These are phyloP conservation scores for Fusarium foetens DNA, from an alignment of 2,329 filamentous ascomycete genomes.

Conservation along the genomic window DNA sequence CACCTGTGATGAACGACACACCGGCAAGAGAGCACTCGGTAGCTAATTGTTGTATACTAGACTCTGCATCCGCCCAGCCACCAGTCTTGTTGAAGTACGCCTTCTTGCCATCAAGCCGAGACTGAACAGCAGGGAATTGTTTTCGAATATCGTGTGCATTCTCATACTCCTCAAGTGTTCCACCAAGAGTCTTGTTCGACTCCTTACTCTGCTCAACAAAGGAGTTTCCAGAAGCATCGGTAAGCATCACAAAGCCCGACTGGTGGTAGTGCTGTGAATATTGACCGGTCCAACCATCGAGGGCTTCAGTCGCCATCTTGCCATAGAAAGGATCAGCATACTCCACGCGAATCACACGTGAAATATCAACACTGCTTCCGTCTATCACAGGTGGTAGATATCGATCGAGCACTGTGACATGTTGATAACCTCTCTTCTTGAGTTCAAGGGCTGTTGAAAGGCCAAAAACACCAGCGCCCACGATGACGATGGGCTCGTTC, in stretches of 20 bases:
- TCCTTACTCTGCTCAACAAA: constrained; percentile 39
- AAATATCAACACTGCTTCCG: constrained; percentile 55
- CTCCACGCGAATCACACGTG: constrained; percentile 60
- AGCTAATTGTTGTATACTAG: constrained; percentile 43
- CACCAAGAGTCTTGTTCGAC: constrained; percentile 27
- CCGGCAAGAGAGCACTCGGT: constrained; percentile 44
- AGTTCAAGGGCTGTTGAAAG: constrained; percentile 62
- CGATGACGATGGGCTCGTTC: constrained; percentile 47
- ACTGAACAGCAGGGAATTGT: constrained; percentile 35
- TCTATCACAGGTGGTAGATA: constrained; percentile 51
- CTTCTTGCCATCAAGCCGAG: constrained; percentile 37
- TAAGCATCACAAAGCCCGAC: constrained; percentile 49
- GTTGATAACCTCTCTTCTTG: constrained; percentile 53
- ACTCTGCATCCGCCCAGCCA: constrained; percentile 49
- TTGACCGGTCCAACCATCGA: constrained; percentile 41
- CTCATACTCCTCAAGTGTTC: constrained; percentile 38
- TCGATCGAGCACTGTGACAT: constrained; percentile 60
- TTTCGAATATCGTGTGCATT: constrained; percentile 36
- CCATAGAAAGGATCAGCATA: constrained; percentile 73
- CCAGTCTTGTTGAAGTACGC: constrained; percentile 45
- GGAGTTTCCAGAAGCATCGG: constrained; percentile 20
- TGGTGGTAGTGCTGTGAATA: constrained; percentile 47
- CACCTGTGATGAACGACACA: constrained; percentile 47
- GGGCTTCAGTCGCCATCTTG: constrained; percentile 59
- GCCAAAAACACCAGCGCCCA: constrained; percentile 62